Conservation (phyloP, 1,139 yeast species). For the Lodderomyces orthopsilosis region DNA sequence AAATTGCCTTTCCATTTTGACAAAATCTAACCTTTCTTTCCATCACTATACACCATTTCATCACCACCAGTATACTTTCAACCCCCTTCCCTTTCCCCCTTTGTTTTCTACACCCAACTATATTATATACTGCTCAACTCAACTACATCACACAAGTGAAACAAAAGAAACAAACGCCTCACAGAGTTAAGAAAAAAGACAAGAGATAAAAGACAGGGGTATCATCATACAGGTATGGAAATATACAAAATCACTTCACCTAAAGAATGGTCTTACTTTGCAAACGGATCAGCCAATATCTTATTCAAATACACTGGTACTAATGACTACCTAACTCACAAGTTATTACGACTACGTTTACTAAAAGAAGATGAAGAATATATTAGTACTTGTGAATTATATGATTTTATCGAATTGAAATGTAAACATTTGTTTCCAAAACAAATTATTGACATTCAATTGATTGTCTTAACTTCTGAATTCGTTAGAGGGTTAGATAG, state of each 20-base stretch:
- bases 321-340: slow-evolving; percentile 35
- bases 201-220: too few relatives aligned
- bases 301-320: slow-evolving; percentile 39
- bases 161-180: too few relatives aligned
- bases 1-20: too few relatives aligned
- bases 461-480: slow-evolving; percentile 34
- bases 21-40: too few relatives aligned
- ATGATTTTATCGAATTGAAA: slow-evolving; percentile 42
- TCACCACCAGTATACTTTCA: too few relatives aligned
- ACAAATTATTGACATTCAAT: slow-evolving; percentile 38
- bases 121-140: too few relatives aligned
- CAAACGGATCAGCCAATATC: slow-evolving; percentile 48
- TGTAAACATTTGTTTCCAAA: slow-evolving; percentile 41
- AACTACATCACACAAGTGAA: too few relatives aligned
- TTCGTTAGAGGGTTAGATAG: slow-evolving; percentile 25
- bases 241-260: slow-evolving; percentile 42
- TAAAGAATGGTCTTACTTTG: slow-evolving; percentile 43
- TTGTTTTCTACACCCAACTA: too few relatives aligned
- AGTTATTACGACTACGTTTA: slow-evolving; percentile 37
- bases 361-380: slow-evolving; percentile 38
- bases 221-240: too few relatives aligned
- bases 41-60: too few relatives aligned
- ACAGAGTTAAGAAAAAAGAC: too few relatives aligned
- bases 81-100: too few relatives aligned
- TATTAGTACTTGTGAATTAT: slow-evolving; percentile 42